Percentiles rank a stretch among this genome's conserved stretches.
These are phyloP conservation scores for Blastobotrys persicus DNA, from an alignment of 1,139 yeast genomes.

Conservation along the genomic window DNA sequence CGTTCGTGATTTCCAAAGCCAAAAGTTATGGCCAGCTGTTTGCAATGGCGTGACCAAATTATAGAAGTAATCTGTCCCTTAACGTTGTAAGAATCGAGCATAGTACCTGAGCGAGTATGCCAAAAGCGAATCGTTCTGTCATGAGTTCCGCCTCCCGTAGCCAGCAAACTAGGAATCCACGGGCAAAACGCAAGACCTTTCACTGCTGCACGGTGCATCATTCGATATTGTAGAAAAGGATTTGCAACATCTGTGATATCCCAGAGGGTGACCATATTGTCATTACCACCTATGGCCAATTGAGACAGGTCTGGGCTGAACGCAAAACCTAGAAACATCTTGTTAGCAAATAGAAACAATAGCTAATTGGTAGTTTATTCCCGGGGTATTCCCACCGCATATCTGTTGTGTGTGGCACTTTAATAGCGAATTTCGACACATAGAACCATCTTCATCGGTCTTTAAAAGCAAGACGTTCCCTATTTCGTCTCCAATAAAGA, in stretches of 20 bases:
- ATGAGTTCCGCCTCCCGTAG: constrained; percentile 91
- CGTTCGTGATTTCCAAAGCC: constrained; percentile 63
- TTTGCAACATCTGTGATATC: constrained; percentile 21
- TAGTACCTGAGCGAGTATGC: constrained; percentile 77
- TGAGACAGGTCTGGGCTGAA: constrained; percentile 29
- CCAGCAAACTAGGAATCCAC: constrained; percentile 57
- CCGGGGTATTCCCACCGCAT: constrained; percentile 26
- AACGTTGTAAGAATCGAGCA: constrained; percentile 54
- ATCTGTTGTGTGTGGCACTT: constrained; percentile 31
- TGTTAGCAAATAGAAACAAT: constrained; percentile 2
- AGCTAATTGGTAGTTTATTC: neutral
- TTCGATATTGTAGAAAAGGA: constrained; percentile 25
- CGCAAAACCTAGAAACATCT: constrained; percentile 35
- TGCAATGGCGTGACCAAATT: constrained; percentile 64
- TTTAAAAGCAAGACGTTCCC: constrained; percentile 58
- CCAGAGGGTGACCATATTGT: constrained; percentile 35
- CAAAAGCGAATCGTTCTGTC: constrained; percentile 72
- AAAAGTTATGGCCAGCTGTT: constrained; percentile 72
- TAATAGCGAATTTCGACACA: constrained; percentile 7
- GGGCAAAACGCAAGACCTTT: constrained; percentile 76
- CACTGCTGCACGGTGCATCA: constrained; percentile 42
- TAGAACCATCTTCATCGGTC: constrained; percentile 23
- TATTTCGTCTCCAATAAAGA: constrained; percentile 66
- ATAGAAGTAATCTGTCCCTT: constrained; percentile 76
- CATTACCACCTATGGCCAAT: constrained; percentile 37